Percentiles rank a stretch among this genome's conserved stretches.
Conservation (phyloP, 257 asterid genomes). For the Sherardia arvensis region DNA sequence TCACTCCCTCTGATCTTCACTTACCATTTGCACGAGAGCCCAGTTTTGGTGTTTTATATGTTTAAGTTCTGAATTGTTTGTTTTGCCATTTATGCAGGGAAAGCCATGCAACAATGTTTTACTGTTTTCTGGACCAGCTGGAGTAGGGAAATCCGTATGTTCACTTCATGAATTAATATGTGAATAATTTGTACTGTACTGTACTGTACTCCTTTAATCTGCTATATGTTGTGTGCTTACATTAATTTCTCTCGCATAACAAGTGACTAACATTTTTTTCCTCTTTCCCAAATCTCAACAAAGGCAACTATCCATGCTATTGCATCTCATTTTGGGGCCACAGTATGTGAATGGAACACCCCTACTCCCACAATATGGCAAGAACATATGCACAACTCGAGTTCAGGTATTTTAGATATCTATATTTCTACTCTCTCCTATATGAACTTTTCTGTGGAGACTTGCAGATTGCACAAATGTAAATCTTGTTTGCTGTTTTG, state of each 20-base stretch:
- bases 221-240: slow-evolving; percentile 3
- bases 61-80: neutral
- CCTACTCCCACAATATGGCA: slow-evolving; percentile 93
- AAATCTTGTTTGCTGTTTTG: neutral
- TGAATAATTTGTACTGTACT: neutral
- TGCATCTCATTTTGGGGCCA: slow-evolving; percentile 69
- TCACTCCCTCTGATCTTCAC: neutral
- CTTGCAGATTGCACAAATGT: neutral
- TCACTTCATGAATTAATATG: slow-evolving; percentile 1
- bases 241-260: neutral
- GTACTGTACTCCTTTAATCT: neutral
- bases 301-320: slow-evolving; percentile 70
- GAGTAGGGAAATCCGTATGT: slow-evolving; percentile 96
- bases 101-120: slow-evolving; percentile 39
- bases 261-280: slow-evolving; percentile 16
- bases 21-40: neutral
- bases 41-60: neutral
- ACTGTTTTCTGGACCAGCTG: slow-evolving; percentile 83
- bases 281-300: slow-evolving; percentile 16
- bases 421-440: neutral
- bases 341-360: slow-evolving; percentile 78
- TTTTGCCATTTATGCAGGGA: slow-evolving; percentile 36
- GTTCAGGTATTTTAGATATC: slow-evolving; percentile 47
- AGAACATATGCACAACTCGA: slow-evolving; percentile 72
- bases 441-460: neutral